Conservation (phyloP, 2,329 filamentous ascomycete species). For the Fusarium goolgardi region DNA sequence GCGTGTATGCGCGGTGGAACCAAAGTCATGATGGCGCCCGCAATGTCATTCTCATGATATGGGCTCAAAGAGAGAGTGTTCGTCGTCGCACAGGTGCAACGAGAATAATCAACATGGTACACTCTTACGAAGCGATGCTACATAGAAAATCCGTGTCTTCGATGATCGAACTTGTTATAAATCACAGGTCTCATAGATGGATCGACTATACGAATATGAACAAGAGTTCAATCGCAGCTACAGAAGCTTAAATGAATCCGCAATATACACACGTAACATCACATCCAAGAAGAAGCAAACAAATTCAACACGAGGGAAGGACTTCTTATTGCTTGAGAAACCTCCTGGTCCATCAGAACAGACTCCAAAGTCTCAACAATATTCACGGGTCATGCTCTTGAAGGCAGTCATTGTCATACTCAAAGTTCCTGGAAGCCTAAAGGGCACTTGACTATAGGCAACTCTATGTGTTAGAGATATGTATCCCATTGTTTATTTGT, state of each 20-base stretch:
- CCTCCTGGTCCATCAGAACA: neutral
- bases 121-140: neutral
- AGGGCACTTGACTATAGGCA: neutral
- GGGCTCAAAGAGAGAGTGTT: neutral
- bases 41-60: constrained; percentile 13
- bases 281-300: neutral
- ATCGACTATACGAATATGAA: neutral
- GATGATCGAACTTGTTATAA: neutral
- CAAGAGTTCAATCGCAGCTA: neutral
- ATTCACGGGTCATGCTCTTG: neutral
- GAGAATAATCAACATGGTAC: neutral
- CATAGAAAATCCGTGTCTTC: neutral
- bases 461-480: neutral
- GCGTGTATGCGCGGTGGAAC: constrained; percentile 23
- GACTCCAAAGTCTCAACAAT: neutral
- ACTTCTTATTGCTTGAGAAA: neutral
- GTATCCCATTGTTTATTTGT: neutral
- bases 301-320: neutral
- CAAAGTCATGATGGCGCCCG: constrained; percentile 27
- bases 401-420: neutral
- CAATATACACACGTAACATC: neutral
- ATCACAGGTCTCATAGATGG: neutral
- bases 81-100: constrained; percentile 6
- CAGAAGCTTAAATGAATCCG: neutral
- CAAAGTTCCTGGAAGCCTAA: neutral